Evolutionary conservation across 192 early-diverging fungal species (phyloP).

Genomic region (Backusella sp.): DNA sequence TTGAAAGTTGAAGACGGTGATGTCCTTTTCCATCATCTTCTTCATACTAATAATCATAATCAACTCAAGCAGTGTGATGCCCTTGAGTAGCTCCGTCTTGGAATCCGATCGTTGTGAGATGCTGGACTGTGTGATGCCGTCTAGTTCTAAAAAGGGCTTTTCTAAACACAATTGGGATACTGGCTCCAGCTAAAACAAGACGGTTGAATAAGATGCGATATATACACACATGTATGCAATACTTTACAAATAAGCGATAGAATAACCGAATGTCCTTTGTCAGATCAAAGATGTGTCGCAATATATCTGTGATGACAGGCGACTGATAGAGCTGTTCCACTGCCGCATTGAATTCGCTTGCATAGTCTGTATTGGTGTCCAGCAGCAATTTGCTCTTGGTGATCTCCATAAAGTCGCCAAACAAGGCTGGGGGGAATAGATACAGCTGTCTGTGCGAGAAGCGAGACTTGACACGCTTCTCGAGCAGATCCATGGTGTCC

Average conservation of each 20-base stretch:
- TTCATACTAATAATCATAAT: slow-evolving; percentile 78
- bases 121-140: slow-evolving; percentile 39
- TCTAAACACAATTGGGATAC: slow-evolving; percentile 33
- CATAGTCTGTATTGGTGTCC: slow-evolving; percentile 23
- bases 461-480: slow-evolving; percentile 93
- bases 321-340: slow-evolving; percentile 47
- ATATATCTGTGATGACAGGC: slow-evolving; percentile 34
- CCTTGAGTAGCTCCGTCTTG: slow-evolving; percentile 57
- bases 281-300: slow-evolving; percentile 57
- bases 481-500: slow-evolving; percentile 81
- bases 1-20: slow-evolving; percentile 84
- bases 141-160: slow-evolving; percentile 37
- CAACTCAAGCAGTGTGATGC: slow-evolving; percentile 78
- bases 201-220: too few relatives aligned
- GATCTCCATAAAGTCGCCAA: slow-evolving; percentile 60
- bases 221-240: neutral
- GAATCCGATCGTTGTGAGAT: slow-evolving; percentile 47
- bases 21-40: slow-evolving; percentile 64
- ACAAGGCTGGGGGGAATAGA: slow-evolving; percentile 54
- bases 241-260: slow-evolving; percentile 52
- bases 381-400: slow-evolving; percentile 50
- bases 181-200: slow-evolving; percentile 40
- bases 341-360: slow-evolving; percentile 47
- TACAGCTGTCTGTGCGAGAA: slow-evolving; percentile 88
- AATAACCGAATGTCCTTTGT: slow-evolving; percentile 57